Base-by-base conservation (phyloP, 305 asterid genomes). In the Euphrasia arctica region DNA sequence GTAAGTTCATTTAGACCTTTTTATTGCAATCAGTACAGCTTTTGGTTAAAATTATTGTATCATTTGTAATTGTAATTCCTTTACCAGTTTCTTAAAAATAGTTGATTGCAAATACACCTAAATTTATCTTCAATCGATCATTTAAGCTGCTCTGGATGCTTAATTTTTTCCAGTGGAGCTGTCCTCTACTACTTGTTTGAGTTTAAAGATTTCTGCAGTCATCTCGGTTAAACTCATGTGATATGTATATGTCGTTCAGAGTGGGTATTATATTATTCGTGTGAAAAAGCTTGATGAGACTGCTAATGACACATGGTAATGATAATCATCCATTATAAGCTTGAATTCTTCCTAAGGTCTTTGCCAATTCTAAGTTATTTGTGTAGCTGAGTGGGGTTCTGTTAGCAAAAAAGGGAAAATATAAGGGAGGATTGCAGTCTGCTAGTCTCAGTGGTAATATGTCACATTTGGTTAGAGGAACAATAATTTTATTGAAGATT, bases 1-100 rank as follows among this genome's bases (percentile, higher is more conserved):
- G 99, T 93, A 79, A 81, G 99, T 78, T 64, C 55, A 22, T 39
- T 32, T 11, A 39, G 36, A 47, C 14, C 29, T 76, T 51, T 70
- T 50, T 73, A 50, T 57, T 63, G 58, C 48, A 47, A 32, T 49
- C 22, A 58, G 59, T 73, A 42, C 39, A 59, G 1, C 6, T 55
- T 7, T 68, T 58, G 25, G 68, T 57, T 58, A 25, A 39, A 56
- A 9, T 27, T 54, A 55, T 29, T 43, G 10, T 64, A 29, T 59
- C 62, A 22, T 63, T 29, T 56, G 3, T 51, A 13, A 31, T 41
- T 72, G 34, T 56, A 47, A 54, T 54, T 64, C 36, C 43, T 34
- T 50, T 18, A 9, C 18, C 60, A 52, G 63, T 71, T 42, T 10
- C 62, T 32, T 12, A 34, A 70, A 54, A 22, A 52, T 60, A 56